Conservation (phyloP, 2,329 filamentous ascomycete species). For the Diaporthe velutina region DNA sequence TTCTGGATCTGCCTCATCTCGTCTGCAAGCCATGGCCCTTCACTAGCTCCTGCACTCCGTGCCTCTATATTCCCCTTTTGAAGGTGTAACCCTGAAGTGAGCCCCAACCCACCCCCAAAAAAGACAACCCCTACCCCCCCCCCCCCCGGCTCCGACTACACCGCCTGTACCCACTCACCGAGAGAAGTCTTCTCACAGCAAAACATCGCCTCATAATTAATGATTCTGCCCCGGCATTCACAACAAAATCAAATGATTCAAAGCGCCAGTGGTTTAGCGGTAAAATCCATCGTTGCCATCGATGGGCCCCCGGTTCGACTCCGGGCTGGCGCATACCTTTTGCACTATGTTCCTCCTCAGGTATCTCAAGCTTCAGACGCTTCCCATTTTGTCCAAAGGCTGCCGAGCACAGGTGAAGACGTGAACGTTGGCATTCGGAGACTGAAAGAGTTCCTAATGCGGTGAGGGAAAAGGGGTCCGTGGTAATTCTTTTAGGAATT, state of each 20-base stretch:
- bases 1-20: conserved; percentile 6
- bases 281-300: conserved; percentile 33
- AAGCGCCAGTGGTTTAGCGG: conserved; percentile 33
- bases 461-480: background rate
- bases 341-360: background rate
- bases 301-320: conserved; percentile 36
- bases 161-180: conserved; percentile 12
- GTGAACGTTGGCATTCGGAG: background rate
- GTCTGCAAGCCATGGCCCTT: conserved; percentile 7
- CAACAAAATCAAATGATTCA: background rate
- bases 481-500: no score
- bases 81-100: conserved; percentile 13
- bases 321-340: conserved; percentile 32
- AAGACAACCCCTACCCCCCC: background rate
- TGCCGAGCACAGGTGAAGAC: no score
- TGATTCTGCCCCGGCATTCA: background rate
- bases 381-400: background rate
- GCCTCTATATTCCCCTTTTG: background rate
- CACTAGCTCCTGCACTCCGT: background rate
- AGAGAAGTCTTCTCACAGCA: background rate
- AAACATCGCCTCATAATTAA: background rate
- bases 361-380: background rate
- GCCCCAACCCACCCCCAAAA: background rate
- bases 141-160: background rate
- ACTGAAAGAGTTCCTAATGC: no score